Conservation (phyloP, 2,329 filamentous ascomycete genomes). For the Colletotrichum sp. region DNA sequence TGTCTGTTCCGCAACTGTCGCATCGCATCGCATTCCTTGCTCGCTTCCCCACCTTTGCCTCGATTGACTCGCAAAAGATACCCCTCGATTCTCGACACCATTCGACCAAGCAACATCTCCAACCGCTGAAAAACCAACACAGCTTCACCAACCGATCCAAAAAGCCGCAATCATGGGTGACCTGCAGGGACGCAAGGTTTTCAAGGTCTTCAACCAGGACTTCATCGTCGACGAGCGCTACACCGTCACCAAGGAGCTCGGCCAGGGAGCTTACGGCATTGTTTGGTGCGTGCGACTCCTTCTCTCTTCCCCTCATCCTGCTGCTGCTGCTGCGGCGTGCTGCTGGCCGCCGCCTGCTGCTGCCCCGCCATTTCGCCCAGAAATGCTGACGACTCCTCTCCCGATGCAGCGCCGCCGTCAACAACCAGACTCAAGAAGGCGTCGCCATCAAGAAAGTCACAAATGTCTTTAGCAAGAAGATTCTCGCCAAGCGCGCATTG, state of each 20-base stretch:
- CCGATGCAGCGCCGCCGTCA: constrained; percentile 79
- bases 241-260: constrained; percentile 97
- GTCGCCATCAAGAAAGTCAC: constrained; percentile 99
- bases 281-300: constrained; percentile 74
- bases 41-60: constrained; percentile 21
- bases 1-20: constrained; percentile 21
- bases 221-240: constrained; percentile 98
- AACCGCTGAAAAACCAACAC: background rate
- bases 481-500: constrained; percentile 95
- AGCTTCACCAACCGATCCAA: background rate
- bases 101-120: background rate
- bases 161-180: constrained; percentile 38
- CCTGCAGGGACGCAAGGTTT: constrained; percentile 76
- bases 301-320: background rate
- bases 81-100: constrained; percentile 14
- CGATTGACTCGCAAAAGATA: constrained; percentile 18
- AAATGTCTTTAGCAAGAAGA: constrained; percentile 99
- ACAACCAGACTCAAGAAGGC: constrained; percentile 87
- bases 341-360: background rate
- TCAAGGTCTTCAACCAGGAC: constrained; percentile 99
- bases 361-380: constrained; percentile 23
- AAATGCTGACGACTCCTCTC: constrained; percentile 12
- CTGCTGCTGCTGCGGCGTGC: background rate
- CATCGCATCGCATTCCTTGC: constrained; percentile 21
- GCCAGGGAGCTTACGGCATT: constrained; percentile 97